Base-by-base conservation (phyloP, 495 filamentous ascomycete species). In the Annulohypoxylon bovei region DNA sequence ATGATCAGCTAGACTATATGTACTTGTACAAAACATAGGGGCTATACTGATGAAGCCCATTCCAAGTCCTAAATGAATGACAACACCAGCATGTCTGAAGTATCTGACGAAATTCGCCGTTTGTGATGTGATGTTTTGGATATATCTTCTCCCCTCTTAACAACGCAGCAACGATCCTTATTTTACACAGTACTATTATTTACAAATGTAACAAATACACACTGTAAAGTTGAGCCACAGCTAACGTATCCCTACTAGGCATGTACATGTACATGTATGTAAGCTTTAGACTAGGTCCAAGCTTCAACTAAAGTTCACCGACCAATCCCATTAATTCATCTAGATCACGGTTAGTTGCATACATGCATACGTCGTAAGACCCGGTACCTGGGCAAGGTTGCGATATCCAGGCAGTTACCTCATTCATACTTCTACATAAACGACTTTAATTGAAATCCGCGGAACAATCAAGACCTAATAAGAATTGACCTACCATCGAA, bases 261-360 rank as follows among this genome's bases (percentile, higher is more conserved):
- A n/a, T 16, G 39, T n/a, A n/a, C n/a, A n/a, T n/a, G n/a, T n/a
- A n/a, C n/a, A n/a, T n/a, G n/a, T n/a, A n/a, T n/a, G 39, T 49
- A 53, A 47, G 52, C 65, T 49, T n/a, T n/a, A n/a, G n/a, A n/a
- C n/a, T n/a, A 32, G 39, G 22, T 8, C 32, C 8, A 30, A 68
- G 65, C 65, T 55, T 44, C 39, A 37, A 61, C 30, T 35, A 56
- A 62, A 30, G 20, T 22, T 39, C 27, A 65, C 62, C 16, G 23
- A 44, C 47, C 14, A 25, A 32, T 23, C 49, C 62, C 50, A 65
- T 49, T 1, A 32, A 30, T 8, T 12, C 14, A 35, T 12, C 33
- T 20, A 6, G 28, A 25, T 55, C 16, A 56, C 67, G 67, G 67
- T 71, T 71, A 71, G 68, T 62, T 66, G 68, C 68, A 66, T 71